Evolutionary conservation across 2,329 filamentous ascomycete species (phyloP), one percentile per base, ranked within the genome.

Genomic region (Fusarium bactridioides): DNA sequence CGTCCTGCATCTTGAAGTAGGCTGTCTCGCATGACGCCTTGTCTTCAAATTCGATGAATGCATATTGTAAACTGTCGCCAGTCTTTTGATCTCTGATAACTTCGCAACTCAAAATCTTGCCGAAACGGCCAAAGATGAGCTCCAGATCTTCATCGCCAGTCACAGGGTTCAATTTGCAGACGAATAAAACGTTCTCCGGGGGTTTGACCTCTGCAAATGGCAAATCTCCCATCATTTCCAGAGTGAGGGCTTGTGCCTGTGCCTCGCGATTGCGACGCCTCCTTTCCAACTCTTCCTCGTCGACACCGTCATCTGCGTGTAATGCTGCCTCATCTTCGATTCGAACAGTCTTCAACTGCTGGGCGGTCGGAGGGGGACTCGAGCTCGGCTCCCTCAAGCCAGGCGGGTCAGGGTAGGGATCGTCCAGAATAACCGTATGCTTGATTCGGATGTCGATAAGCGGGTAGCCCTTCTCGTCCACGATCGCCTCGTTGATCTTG

Each of bases 1-100:
- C 95, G 5, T 92, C 94, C 81, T 99, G 94, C 96, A 99, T 99
- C 84, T 99, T 99, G 85, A 97, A 96, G 79, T 98, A 99, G 6
- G 96, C 96, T 58, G 93, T 90, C 83, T 99, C 96, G 80, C 96
- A 98, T 59, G 95, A 93, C 74, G 92, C 90, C 83, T 98, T 96
- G 61, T 97, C 93, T 65, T 95, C 93, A 77, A 95, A 99, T 80
- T 99, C 96, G 78, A 99, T 97, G 76, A 99, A 99, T 3, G 96
- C 94, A 79, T 99, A 99, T 80, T 99, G 96, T 54, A 99, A 84
- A 78, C 94, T 97, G 82, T 99, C 96, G 8, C 94, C 94, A 1
- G 95, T 98, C 78, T 94, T 94, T 79, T 93, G 93, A 80, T 99
- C 96, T 54, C 95, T 89, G 70, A 99, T 98, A 38, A 99, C 93